These are phyloP conservation scores for Populus euphratica DNA, from an alignment of 345 rosid species.

Conservation along the genomic window DNA sequence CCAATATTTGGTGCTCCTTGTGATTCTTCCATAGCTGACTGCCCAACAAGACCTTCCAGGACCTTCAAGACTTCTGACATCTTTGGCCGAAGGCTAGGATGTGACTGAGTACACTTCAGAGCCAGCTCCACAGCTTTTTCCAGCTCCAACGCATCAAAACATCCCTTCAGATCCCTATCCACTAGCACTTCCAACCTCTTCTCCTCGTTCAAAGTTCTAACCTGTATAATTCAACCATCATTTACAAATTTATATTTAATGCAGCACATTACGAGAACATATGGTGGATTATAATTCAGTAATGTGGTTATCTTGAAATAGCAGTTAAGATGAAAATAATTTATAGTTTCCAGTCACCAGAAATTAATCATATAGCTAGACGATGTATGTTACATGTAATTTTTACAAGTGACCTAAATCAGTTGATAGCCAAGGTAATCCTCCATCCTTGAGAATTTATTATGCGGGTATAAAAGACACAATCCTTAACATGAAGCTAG, in stretches of 20 bases:
- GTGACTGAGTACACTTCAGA: slow-evolving; percentile 68
- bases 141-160: slow-evolving; percentile 59
- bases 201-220: slow-evolving; percentile 70
- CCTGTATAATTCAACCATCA: slow-evolving; percentile 38
- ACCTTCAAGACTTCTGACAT: slow-evolving; percentile 77
- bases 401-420: background rate
- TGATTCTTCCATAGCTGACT: slow-evolving; percentile 43
- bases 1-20: slow-evolving; percentile 34
- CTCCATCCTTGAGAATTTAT: background rate
- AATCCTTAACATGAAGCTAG: background rate
- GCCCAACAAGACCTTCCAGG: slow-evolving; percentile 64
- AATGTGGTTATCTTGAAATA: background rate
- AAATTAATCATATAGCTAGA: background rate
- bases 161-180: slow-evolving; percentile 72
- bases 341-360: background rate
- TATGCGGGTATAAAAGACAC: background rate
- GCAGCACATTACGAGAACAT: background rate
- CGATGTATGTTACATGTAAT: background rate
- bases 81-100: slow-evolving; percentile 67
- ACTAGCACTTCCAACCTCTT: slow-evolving; percentile 61
- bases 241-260: background rate
- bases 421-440: background rate
- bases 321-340: background rate
- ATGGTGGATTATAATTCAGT: background rate
- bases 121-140: slow-evolving; percentile 70